Conservation (phyloP, 352 stramenopile genomes). For the Peronosclerospora sorghi region DNA sequence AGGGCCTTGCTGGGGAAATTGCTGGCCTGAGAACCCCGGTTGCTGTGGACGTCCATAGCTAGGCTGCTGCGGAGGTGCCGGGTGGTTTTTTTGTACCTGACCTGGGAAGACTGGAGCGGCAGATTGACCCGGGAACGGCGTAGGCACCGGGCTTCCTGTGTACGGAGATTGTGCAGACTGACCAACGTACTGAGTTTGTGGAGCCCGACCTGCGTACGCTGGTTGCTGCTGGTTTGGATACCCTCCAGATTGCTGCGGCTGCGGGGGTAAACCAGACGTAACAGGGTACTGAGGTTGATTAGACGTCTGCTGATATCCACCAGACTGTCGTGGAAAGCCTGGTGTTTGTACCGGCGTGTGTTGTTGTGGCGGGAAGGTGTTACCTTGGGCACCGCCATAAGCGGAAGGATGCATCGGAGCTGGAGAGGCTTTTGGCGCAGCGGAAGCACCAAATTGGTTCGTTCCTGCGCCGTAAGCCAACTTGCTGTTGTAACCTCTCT, state of each 20-base stretch:
- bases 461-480: conserved; percentile 16
- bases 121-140: conserved; percentile 27
- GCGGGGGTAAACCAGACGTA: conserved; percentile 16
- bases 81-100: conserved; percentile 20
- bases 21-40: conserved; percentile 21
- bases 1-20: conserved; percentile 22
- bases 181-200: conserved; percentile 23
- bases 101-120: conserved; percentile 15
- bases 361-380: conserved; percentile 33
- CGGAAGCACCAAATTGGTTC: conserved; percentile 36
- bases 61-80: conserved; percentile 12
- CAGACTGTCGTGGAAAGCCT: conserved; percentile 27
- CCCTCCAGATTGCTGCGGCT: conserved; percentile 21
- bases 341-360: conserved; percentile 25
- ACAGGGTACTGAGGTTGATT: conserved; percentile 26
- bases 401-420: conserved; percentile 20
- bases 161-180: conserved; percentile 27
- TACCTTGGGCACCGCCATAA: conserved; percentile 22
- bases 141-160: conserved; percentile 8
- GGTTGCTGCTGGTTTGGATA: conserved; percentile 33
- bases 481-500: conserved; percentile 29
- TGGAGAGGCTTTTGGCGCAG: conserved; percentile 13
- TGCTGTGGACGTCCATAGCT: conserved; percentile 31
- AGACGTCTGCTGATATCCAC: conserved; percentile 20
- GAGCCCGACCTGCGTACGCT: conserved; percentile 23